A percentile compares a stretch with the other conserved stretches of the same genome.
Evolutionary conservation across 352 stramenopile genomes (phyloP).

Genomic region (Phytophthora idaei): DNA sequence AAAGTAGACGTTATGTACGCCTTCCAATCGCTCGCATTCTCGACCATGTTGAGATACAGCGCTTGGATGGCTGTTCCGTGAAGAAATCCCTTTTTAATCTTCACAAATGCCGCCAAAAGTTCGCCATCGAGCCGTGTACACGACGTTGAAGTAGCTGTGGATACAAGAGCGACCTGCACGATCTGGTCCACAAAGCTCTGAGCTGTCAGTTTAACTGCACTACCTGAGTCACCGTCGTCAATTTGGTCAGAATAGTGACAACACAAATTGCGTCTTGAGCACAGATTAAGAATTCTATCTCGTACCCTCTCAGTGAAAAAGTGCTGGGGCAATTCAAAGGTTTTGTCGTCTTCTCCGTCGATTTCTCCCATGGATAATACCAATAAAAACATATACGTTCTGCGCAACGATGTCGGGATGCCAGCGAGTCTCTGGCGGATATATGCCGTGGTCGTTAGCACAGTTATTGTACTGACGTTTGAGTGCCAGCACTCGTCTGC

Average conservation of each 20-base stretch:
- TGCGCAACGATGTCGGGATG: slow-evolving; percentile 34
- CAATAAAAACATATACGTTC: slow-evolving; percentile 37
- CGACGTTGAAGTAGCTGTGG: not conserved
- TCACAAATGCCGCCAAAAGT: slow-evolving; percentile 18
- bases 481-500: not conserved
- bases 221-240: not conserved
- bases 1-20: slow-evolving; percentile 25
- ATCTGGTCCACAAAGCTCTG: slow-evolving; percentile 17
- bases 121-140: slow-evolving; percentile 20
- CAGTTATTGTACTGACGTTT: slow-evolving; percentile 8
- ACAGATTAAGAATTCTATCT: slow-evolving; percentile 23
- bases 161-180: slow-evolving; percentile 8
- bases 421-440: slow-evolving; percentile 33
- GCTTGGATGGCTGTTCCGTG: slow-evolving; percentile 8
- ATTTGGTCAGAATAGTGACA: slow-evolving; percentile 12
- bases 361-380: slow-evolving; percentile 21
- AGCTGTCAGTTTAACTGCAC: slow-evolving; percentile 16
- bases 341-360: slow-evolving; percentile 3
- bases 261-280: slow-evolving; percentile 14
- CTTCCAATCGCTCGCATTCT: slow-evolving; percentile 35
- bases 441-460: slow-evolving; percentile 22
- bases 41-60: slow-evolving; percentile 40
- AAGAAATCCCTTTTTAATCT: slow-evolving; percentile 32
- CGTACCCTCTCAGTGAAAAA: slow-evolving; percentile 1
- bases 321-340: not conserved